Evolutionary conservation across 2,329 filamentous ascomycete species (phyloP), one percentile per base, ranked within the genome.

Genomic region (Colletotrichum kahawae): DNA sequence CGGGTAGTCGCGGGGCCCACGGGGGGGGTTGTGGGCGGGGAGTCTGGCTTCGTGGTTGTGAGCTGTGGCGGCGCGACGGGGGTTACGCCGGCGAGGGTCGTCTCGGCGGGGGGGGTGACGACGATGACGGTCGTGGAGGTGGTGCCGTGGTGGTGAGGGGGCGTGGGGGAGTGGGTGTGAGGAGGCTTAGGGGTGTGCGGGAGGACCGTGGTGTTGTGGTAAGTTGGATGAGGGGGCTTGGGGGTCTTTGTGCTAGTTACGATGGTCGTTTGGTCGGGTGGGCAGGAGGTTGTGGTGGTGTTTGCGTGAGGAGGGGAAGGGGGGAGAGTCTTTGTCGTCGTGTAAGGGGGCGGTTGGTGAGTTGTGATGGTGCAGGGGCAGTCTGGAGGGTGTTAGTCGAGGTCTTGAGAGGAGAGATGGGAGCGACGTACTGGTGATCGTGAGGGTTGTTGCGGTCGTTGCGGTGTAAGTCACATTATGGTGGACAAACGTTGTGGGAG

Each of bases 341-440:
- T 82, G 70, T 82, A 76, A 9, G 81, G 80, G 21, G 81, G 78
- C 27, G 82, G 82, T 59, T 78, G 76, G 66, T 79, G 79, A 74
- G 84, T 80, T 67, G 83, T 85, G 67, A 88, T 77, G 43, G 85
- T 87, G 79, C 87, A 88, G 69, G 87, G 87, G 78, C 87, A 89
- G 82, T 88, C 86, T 87, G 57, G n/a, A 33, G 18, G 7, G 5
- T 63, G 78, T 85, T 75, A 85, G 81, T 74, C 64, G 29, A 16
- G 21, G 36, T 14, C 3, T 6, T 13, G 12, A 18, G 27, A 33
- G 51, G 27, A 31, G 10, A 18, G 36, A 66, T 16, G 6, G 36
- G 7, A 62, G 7, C 31, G 33, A 33, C 24, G 79, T 80, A 87
- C 86, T 86, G 68, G 84, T 87, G 77, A 89, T 81, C 77, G 87